These are phyloP conservation scores for Eimeria necatrix DNA, from an alignment of 169 alveolate species.

Conservation along the genomic window DNA sequence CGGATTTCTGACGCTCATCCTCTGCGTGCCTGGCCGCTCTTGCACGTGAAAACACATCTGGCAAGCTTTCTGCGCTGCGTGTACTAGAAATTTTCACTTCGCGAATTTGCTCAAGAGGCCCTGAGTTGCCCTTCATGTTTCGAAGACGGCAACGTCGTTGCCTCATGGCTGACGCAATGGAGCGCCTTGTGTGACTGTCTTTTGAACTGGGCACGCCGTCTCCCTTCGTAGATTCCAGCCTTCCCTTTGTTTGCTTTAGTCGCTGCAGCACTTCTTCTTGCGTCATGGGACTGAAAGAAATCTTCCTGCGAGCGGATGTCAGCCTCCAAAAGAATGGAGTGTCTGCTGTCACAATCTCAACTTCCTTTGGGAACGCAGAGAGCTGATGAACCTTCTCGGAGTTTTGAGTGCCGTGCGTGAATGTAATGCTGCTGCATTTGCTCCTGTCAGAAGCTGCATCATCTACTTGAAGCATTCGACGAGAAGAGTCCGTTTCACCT, in stretches of 20 bases:
- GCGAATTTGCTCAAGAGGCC: constrained; percentile 47
- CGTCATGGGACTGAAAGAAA: constrained; percentile 69
- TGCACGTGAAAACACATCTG: constrained; percentile 55
- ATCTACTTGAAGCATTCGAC: neutral
- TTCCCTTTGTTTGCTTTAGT: constrained; percentile 75
- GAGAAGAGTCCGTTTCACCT: neutral
- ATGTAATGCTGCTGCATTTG: constrained; percentile 33
- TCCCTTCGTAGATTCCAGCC: constrained; percentile 54
- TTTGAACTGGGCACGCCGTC: neutral
- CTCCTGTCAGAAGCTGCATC: constrained; percentile 58
- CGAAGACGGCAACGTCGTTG: constrained; percentile 44
- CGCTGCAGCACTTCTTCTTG: constrained; percentile 78
- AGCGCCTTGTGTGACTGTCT: constrained; percentile 7
- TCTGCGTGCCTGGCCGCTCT: constrained; percentile 6
- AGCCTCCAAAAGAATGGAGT: constrained; percentile 75
- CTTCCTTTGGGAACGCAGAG: constrained; percentile 65
- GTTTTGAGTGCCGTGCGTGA: neutral
- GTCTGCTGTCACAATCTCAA: constrained; percentile 67
- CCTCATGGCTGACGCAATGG: constrained; percentile 65
- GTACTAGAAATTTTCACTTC: constrained; percentile 6
- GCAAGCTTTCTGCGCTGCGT: constrained; percentile 67
- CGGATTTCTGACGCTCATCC: constrained; percentile 53
- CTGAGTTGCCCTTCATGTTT: constrained; percentile 41
- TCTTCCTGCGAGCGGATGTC: constrained; percentile 76
- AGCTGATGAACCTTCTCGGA: constrained; percentile 40